These are phyloP conservation scores for Pseudogymnoascus sp. DNA, from an alignment of 2,329 filamentous ascomycete species.

Conservation along the genomic window DNA sequence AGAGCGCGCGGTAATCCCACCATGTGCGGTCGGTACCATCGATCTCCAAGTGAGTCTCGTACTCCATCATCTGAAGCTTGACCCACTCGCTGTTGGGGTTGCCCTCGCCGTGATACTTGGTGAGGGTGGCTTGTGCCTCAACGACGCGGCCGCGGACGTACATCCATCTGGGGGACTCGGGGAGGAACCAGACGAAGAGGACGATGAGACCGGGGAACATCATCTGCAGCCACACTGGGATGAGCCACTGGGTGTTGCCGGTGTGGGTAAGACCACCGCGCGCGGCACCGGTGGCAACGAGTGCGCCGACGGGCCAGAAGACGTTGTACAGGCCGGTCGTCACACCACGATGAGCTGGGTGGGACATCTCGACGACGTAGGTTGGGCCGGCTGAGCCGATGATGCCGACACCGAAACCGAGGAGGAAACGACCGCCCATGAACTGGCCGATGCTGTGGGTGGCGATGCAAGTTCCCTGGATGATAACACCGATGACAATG, in stretches of 20 bases:
- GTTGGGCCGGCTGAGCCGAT: conserved; percentile 50
- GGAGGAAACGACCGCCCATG: conserved; percentile 45
- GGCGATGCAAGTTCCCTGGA: conserved; percentile 34
- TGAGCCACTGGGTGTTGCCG: conserved; percentile 36
- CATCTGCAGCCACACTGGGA: conserved; percentile 44
- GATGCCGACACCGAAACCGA: conserved; percentile 50
- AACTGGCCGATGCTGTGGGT: conserved; percentile 40
- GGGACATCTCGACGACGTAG: conserved; percentile 53
- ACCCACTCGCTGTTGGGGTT: conserved; percentile 43
- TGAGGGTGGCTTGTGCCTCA: conserved; percentile 45
- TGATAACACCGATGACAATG: conserved; percentile 40
- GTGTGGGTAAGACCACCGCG: conserved; percentile 39
- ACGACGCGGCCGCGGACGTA: conserved; percentile 47
- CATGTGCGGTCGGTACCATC: conserved; percentile 7
- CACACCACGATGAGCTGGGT: conserved; percentile 52
- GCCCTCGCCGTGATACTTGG: conserved; percentile 48
- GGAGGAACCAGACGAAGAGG: conserved; percentile 44
- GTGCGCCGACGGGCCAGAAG: conserved; percentile 30
- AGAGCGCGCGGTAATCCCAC: conserved; percentile 10
- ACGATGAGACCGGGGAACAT: conserved; percentile 39
- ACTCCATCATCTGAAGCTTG: conserved; percentile 40
- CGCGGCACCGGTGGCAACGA: conserved; percentile 39
- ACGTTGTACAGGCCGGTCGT: conserved; percentile 46
- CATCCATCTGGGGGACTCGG: conserved; percentile 56
- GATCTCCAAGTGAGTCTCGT: conserved; percentile 36